Conservation (phyloP, 805 yeast species). For the Priceomyces melissophilus region DNA sequence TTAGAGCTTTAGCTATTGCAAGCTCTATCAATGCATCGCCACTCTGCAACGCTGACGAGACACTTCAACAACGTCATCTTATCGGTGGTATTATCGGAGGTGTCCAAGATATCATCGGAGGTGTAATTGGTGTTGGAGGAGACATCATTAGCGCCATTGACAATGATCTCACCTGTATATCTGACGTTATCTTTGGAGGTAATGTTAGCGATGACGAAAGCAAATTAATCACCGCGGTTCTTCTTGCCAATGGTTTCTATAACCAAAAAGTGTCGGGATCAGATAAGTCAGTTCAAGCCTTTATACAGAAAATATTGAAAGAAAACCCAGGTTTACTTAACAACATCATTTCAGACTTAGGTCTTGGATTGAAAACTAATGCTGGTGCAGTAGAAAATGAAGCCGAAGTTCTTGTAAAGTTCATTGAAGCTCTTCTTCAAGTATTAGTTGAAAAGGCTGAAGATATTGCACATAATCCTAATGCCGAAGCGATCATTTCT, state of each 20-base stretch:
- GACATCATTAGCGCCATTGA: background rate
- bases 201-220: background rate
- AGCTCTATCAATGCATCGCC: slow-evolving; percentile 4
- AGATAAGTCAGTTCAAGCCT: background rate
- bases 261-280: slow-evolving; percentile 2
- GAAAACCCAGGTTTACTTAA: slow-evolving; percentile 5
- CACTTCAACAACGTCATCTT: slow-evolving; percentile 2
- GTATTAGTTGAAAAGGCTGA: background rate
- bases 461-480: slow-evolving; percentile 1
- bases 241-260: slow-evolving; percentile 7
- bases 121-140: slow-evolving; percentile 1
- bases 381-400: slow-evolving; percentile 3
- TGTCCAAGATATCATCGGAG: slow-evolving; percentile 2
- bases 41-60: background rate
- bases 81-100: slow-evolving; percentile 1
- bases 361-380: slow-evolving; percentile 4
- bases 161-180: slow-evolving; percentile 3
- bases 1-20: slow-evolving; percentile 4
- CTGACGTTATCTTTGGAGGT: slow-evolving; percentile 6
- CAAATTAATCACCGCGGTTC: slow-evolving; percentile 2
- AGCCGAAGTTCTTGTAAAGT: slow-evolving; percentile 1
- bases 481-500: background rate
- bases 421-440: slow-evolving; percentile 3
- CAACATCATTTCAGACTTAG: slow-evolving; percentile 4
- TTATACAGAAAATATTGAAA: background rate